Evolutionary conservation across 106 monocot genomes (phyloP).

Genomic region (Platanthera zijinensis): DNA sequence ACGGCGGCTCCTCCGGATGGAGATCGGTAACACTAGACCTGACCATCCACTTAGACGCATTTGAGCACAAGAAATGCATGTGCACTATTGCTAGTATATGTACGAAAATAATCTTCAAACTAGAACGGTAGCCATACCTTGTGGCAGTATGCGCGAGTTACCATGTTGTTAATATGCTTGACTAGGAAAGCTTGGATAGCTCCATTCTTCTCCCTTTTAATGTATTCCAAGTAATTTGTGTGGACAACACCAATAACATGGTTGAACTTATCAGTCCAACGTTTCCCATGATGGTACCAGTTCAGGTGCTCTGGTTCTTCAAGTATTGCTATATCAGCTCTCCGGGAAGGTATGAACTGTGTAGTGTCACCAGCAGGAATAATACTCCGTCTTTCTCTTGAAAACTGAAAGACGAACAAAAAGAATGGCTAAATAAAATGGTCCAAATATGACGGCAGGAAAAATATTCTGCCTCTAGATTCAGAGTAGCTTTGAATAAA

Average conservation of each 20-base stretch:
- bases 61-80: not conserved
- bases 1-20: no score
- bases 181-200: slow-evolving; percentile 88
- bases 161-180: slow-evolving; percentile 93
- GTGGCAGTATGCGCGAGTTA: slow-evolving; percentile 77
- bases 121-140: slow-evolving; percentile 44
- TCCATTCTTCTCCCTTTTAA: slow-evolving; percentile 97
- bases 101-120: not conserved
- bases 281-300: slow-evolving; percentile 99
- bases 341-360: slow-evolving; percentile 77
- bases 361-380: slow-evolving; percentile 96
- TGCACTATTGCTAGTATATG: not conserved
- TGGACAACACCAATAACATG: slow-evolving; percentile 94
- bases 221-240: slow-evolving; percentile 99
- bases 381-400: slow-evolving; percentile 90
- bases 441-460: not conserved
- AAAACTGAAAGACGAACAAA: slow-evolving; percentile 47
- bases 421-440: not conserved
- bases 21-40: no score
- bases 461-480: not conserved
- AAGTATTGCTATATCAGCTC: slow-evolving; percentile 95
- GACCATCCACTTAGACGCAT: no score
- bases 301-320: slow-evolving; percentile 99
- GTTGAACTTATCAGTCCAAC: slow-evolving; percentile 98
- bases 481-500: slow-evolving; percentile 1